Evolutionary conservation across 106 monocot species (phyloP), one percentile per base, ranked within the genome.

Genomic region (Agapanthus africanus): DNA sequence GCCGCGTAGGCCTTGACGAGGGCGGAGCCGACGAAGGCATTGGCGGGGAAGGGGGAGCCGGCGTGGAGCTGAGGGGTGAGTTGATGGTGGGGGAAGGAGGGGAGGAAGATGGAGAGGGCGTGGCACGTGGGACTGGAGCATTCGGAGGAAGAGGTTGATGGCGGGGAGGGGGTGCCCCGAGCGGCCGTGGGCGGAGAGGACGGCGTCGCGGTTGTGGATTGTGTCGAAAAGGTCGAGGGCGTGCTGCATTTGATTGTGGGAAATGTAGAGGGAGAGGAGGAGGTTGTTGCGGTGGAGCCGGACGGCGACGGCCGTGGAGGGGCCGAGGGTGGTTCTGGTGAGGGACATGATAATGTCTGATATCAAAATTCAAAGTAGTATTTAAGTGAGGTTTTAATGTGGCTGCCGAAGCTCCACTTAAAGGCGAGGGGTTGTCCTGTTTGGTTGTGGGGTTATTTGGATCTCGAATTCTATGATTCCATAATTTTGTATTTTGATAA

Each of bases 51-150:
- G 22, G 71, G 13, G 14, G 75, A 66, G 10, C 39, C 28, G 1
- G 35, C 65, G 40, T 80, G 80, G 50, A 80, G 54, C 37, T 74
- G 80, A 6, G 75, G 61, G 67, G 75, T 19, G 27, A 64, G 46
- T 2, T 18, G 13, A 19, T 67, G 71, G 42, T 37, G 9, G 46
- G 59, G 54, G 6, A 71, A 41, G 30, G 74, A 69, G 8, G 80
- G 33, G 70, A 71, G 57, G 56, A 70, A 23, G 11, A 72, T 65
- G 56, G 77, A 51, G 11, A 81, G 54, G 4, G 81, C 77, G 51
- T 37, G 59, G 13, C 69, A 59, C 14, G 81, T 81, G 40, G 73
- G 73, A 18, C 77, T 73, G 67, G 69, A 76, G 21, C 81, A 81
- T 81, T 51, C 47, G 42, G 35, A 63, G 34, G 69, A 81, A 77